Conservation (phyloP, 2,329 filamentous ascomycete genomes). For the Paraconiothyrium sp. region DNA sequence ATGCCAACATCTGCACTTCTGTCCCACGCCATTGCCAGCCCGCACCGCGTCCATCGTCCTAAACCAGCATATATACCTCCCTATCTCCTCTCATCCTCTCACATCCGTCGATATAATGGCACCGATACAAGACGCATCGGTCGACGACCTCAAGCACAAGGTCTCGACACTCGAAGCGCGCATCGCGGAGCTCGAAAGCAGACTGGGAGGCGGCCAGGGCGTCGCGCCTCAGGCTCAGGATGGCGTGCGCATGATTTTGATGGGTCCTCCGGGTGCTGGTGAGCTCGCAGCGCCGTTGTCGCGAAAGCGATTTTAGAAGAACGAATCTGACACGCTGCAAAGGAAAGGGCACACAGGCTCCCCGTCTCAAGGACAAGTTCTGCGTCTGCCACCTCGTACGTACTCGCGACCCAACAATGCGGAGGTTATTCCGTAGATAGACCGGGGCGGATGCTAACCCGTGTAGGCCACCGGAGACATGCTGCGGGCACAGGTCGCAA, state of each 20-base stretch:
- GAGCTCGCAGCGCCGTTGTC: conserved; percentile 52
- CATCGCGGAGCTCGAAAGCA: conserved; percentile 84
- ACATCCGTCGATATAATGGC: conserved; percentile 71
- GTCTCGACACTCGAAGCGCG: conserved; percentile 85
- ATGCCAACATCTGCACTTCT: conserved; percentile 19
- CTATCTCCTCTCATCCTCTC: conserved; percentile 23
- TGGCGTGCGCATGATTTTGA: conserved; percentile 93
- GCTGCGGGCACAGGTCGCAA: conserved; percentile 96
- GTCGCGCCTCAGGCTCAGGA: conserved; percentile 56
- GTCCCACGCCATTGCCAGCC: conserved; percentile 27
- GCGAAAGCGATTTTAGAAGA: conserved; percentile 6
- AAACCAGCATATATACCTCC: conserved; percentile 14
- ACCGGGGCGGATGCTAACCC: conserved; percentile 28
- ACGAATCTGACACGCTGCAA: conserved; percentile 35
- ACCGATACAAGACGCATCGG: conserved; percentile 80
- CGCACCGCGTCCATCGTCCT: conserved; percentile 22
- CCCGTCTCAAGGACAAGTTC: conserved; percentile 98
- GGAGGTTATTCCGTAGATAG: neutral
- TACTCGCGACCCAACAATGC: conserved; percentile 14
- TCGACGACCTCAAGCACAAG: conserved; percentile 85
- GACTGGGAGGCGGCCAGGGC: conserved; percentile 60
- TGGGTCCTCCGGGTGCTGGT: conserved; percentile 98
- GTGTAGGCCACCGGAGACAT: conserved; percentile 94
- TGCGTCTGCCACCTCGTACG: conserved; percentile 95
- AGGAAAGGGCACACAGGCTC: conserved; percentile 99